Conservation (phyloP, 495 filamentous ascomycete species). For the Podospora pseudocomata region DNA sequence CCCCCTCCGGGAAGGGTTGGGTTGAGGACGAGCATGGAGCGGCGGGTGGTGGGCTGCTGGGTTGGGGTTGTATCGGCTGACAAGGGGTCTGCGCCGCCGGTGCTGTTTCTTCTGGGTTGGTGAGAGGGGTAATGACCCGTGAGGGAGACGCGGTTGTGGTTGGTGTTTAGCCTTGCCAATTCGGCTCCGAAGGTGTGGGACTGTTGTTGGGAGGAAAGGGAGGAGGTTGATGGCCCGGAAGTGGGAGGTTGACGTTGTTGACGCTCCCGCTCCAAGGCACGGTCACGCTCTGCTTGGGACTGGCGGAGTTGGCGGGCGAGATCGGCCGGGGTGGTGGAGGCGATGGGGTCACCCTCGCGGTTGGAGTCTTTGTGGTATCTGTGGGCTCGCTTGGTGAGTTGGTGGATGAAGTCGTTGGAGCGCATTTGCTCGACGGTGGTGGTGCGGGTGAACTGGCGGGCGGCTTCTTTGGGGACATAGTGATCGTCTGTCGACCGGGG, state of each 20-base stretch:
- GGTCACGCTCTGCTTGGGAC: slow-evolving; percentile 24
- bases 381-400: slow-evolving; percentile 34
- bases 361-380: slow-evolving; percentile 24
- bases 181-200: slow-evolving; percentile 26
- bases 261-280: slow-evolving; percentile 20
- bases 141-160: not conserved
- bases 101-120: slow-evolving; percentile 23
- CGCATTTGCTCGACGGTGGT: slow-evolving; percentile 41
- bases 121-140: slow-evolving; percentile 2
- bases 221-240: slow-evolving; percentile 21
- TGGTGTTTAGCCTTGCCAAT: slow-evolving; percentile 15
- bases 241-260: not conserved
- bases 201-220: not conserved
- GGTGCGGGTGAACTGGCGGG: slow-evolving; percentile 47
- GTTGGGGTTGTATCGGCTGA: too few species aligned
- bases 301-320: slow-evolving; percentile 17
- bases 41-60: slow-evolving; percentile 3
- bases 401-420: slow-evolving; percentile 27
- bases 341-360: not conserved
- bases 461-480: slow-evolving; percentile 46
- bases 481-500: slow-evolving; percentile 25
- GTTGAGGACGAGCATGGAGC: slow-evolving; percentile 17
- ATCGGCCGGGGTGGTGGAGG: slow-evolving; percentile 15
- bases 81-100: slow-evolving; percentile 18
- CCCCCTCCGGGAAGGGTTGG: not conserved